Base-by-base conservation (phyloP, 257 asterid genomes). In the Ilex aquifolium region DNA sequence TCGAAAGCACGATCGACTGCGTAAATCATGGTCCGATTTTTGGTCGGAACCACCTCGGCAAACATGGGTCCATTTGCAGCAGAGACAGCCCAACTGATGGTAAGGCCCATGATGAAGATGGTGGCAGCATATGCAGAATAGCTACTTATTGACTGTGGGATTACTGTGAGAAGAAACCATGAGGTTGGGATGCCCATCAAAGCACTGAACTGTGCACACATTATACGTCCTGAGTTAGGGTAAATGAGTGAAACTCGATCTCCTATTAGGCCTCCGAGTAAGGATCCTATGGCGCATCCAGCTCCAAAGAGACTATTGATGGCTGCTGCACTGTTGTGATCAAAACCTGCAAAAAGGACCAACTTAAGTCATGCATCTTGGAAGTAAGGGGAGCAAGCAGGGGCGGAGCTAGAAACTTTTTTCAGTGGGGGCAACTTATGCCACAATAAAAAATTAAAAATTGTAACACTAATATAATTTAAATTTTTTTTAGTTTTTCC, bases 1-100 rank as follows among this genome's bases (percentile, higher is more conserved):
- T 92, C 99, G 31, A 89, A 89, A 0, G 97, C 97, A 2, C 96
- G 95, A 59, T 92, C 99, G 57, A 89, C 85, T 13, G 99, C 99
- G 36, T 89, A 92, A 11, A 92, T 85, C 99, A 92, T 92, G 44
- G 99, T 92, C 10, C 96, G 97, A 60, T 92, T 91, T 60, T 71
- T 85, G 65, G 95, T 57, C 13, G 99, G 97, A 76, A 89, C 99
- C 31, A 92, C 96, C 84, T 92, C 97, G 2, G 97, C 99, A 42
- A 92, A 92, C 95, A 92, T 87, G 1, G 97, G 99, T 32, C 87
- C 97, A 52, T 89, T 92, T 3, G 95, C 68, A 39, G 97, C 99
- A 1, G 95, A 83, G 14, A 85, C 95, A 59, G 83, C 72, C 99
- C 97, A 92, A 79, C 99, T 89, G 55, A 89, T 87, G 29, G 81